Percentiles rank a stretch among this genome's conserved stretches.
Evolutionary conservation across 2,329 filamentous ascomycete genomes (phyloP).

Genomic region (Penicillium vulpinum): DNA sequence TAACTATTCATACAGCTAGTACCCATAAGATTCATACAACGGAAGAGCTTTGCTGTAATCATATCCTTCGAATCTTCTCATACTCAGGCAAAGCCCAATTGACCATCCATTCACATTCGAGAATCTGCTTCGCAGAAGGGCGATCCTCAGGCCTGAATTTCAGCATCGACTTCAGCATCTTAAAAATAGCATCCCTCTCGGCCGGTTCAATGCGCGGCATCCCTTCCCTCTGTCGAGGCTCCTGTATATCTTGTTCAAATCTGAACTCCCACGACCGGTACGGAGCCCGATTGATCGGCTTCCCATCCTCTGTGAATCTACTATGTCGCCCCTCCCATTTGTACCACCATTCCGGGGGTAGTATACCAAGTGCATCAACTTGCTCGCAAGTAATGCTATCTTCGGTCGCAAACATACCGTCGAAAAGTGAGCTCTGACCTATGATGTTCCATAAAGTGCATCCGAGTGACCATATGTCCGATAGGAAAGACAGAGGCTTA

Average conservation of each 20-base stretch:
- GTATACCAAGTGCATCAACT: constrained; percentile 33
- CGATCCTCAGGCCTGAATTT: constrained; percentile 29
- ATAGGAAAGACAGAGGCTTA: constrained; percentile 35
- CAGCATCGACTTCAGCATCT: constrained; percentile 31
- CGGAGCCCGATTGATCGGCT: constrained; percentile 18
- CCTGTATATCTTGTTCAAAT: constrained; percentile 31
- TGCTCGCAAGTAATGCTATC: constrained; percentile 35
- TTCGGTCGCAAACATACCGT: constrained; percentile 26
- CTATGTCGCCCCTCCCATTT: constrained; percentile 26
- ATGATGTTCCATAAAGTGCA: constrained; percentile 42
- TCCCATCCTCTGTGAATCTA: constrained; percentile 29
- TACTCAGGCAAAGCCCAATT: constrained; percentile 32
- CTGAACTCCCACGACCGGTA: constrained; percentile 26
- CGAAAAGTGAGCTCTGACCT: constrained; percentile 32
- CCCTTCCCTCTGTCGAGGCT: constrained; percentile 25
- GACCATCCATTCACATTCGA: constrained; percentile 33
- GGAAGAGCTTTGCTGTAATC: background rate
- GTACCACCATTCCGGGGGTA: constrained; percentile 32
- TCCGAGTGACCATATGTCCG: constrained; percentile 46
- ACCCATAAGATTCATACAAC: too few relatives aligned
- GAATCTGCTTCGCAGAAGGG: constrained; percentile 25
- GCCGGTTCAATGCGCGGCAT: constrained; percentile 22
- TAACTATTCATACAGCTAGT: too few relatives aligned
- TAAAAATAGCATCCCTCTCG: constrained; percentile 28
- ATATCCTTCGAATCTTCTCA: constrained; percentile 11